These are phyloP conservation scores for Mollisiaceae sp. DNA, from an alignment of 2,329 filamentous ascomycete species.

Conservation along the genomic window DNA sequence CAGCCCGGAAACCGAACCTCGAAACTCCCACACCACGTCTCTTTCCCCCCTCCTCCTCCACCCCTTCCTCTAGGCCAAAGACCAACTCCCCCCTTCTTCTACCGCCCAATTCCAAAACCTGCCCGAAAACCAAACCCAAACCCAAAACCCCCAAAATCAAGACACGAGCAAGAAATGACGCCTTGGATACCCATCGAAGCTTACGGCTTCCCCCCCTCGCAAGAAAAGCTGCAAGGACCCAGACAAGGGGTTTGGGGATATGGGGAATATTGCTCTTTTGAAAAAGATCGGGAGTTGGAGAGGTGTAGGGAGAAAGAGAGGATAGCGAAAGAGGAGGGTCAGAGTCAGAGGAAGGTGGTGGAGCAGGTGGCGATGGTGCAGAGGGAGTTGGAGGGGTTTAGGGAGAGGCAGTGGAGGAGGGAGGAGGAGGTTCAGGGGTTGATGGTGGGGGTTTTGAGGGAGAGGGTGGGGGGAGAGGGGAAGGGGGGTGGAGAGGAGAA, in stretches of 20 bases:
- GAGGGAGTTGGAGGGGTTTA: conserved; percentile 14
- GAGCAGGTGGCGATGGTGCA: background rate
- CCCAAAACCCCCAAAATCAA: background rate
- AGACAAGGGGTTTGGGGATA: background rate
- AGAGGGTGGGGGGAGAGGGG: background rate
- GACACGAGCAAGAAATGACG: background rate
- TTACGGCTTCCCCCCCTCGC: background rate
- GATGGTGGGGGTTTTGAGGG: background rate
- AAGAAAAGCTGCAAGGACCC: too few relatives aligned
- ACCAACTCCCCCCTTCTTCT: background rate
- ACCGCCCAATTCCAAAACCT: background rate
- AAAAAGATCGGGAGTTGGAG: background rate
- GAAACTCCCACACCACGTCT: background rate
- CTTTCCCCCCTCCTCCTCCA: background rate
- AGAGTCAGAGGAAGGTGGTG: conserved; percentile 1
- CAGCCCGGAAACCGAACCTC: background rate
- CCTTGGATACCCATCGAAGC: background rate
- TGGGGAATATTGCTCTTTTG: background rate
- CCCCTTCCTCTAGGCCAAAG: background rate
- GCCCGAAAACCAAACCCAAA: too few relatives aligned
- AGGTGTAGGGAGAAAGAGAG: background rate
- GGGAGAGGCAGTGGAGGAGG: conserved; percentile 3
- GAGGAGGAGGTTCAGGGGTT: conserved; percentile 8
- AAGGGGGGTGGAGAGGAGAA: background rate
- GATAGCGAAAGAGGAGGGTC: background rate